A percentile compares a stretch with the other conserved stretches of the same genome.
phyloP scores from a whole-genome alignment of 202 grass and related monocot species.

The Hordeum pubiflorum region DNA sequence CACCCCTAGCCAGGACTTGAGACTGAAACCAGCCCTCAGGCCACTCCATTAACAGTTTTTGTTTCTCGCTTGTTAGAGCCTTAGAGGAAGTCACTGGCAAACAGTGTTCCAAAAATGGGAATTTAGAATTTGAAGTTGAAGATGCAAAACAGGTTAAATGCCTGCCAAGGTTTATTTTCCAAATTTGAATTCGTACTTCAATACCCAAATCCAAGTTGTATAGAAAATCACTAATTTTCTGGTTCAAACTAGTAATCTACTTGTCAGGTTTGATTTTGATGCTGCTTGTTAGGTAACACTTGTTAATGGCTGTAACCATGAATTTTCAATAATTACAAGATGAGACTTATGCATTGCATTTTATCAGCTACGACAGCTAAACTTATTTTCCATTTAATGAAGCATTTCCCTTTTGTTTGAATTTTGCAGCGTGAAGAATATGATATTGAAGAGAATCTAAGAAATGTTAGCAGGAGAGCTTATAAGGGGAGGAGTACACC shows the following conservation, averaged over 20 bases:
- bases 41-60: background rate
- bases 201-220: background rate
- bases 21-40: background rate
- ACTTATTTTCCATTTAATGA: constrained; percentile 5
- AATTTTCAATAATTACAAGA: background rate
- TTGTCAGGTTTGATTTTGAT: constrained; percentile 5
- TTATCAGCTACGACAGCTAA: background rate
- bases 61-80: background rate
- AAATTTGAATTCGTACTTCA: background rate
- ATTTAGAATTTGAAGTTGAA: background rate
- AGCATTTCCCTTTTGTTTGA: constrained; percentile 14
- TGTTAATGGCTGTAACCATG: background rate
- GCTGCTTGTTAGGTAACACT: background rate
- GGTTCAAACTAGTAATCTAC: background rate
- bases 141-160: background rate
- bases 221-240: background rate
- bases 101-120: background rate
- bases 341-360: constrained; percentile 17
- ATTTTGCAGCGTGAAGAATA: constrained; percentile 75
- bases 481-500: constrained; percentile 33
- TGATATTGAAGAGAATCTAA: constrained; percentile 63
- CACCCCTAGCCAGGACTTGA: background rate
- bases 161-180: background rate
- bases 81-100: background rate
- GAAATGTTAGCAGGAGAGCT: constrained; percentile 35